Base-by-base conservation (phyloP, 2,329 filamentous ascomycete genomes). In the Colletotrichum tropicale region DNA sequence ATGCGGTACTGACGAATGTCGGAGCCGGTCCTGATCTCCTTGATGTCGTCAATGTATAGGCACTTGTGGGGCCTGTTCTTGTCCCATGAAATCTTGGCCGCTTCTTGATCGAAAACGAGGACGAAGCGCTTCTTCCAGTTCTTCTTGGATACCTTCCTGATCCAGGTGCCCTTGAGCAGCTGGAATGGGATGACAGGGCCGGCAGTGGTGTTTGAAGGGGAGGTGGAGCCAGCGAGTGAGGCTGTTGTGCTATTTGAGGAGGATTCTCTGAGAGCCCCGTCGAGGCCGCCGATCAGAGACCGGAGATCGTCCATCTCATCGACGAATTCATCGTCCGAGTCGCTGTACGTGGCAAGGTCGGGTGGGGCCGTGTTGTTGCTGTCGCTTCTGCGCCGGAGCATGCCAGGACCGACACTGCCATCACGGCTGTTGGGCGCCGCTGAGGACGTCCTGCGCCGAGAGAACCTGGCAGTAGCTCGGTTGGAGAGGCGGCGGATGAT, bases 1-100 rank as follows among this genome's bases (percentile, higher is more conserved):
- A 96, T 93, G 56, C 95, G 94, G 82, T 98, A 98, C 82, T 98
- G 96, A 73, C 94, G 92, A 21, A 96, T 95, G 82, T 98, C 95
- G 15, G 91, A 91, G 21, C 95, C 96, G 38, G 93, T 92, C 77
- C 96, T 93, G 64, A 98, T 96, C 81, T 98, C 96, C 81, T 95
- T 94, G 80, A 99, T 96, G 83, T 98, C 96, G 81, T 99, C 97
- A 77, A 99, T 95, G 83, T 98, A 98, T 78, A 99, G 94, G 69
- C 92, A 93, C 83, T 98, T 98, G 28, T 92, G 91, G 1, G 94
- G 93, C 43, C 95, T 93, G 10, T 90, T 91, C 62, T 92, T 91
- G 83, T 98, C 94, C 96, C 96, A 98, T 30, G 91, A 94, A 28
- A 99, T 94, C 84, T 96, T 97, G 76, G 94, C 96, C 3, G 94